Percentiles rank a stretch among this genome's conserved stretches.
Conservation (phyloP, 2,329 filamentous ascomycete species). For the Monilinia aucupariae region DNA sequence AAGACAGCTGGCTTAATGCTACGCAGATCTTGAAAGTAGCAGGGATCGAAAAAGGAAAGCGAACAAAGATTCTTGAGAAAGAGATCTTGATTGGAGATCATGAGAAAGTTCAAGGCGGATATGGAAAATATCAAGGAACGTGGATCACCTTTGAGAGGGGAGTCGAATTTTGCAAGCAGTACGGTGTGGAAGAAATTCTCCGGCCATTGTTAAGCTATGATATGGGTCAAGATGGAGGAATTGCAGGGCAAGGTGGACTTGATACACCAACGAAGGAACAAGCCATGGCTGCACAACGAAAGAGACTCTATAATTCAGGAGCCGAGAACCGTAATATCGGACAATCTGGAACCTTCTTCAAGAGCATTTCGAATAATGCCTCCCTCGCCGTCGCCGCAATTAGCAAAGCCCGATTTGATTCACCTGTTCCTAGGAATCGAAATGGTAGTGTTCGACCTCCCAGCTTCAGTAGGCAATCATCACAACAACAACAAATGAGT, state of each 20-base stretch:
- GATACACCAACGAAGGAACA: constrained; percentile 98
- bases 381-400: constrained; percentile 92
- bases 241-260: constrained; percentile 66
- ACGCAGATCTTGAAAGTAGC: constrained; percentile 98
- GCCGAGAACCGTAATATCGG: constrained; percentile 63
- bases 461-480: constrained; percentile 67
- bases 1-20: constrained; percentile 95
- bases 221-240: constrained; percentile 68
- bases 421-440: constrained; percentile 64
- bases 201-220: constrained; percentile 74
- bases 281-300: constrained; percentile 91
- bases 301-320: constrained; percentile 78
- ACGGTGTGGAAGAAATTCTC: constrained; percentile 70
- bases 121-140: constrained; percentile 97
- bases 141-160: constrained; percentile 96
- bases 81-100: constrained; percentile 95
- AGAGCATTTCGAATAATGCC: constrained; percentile 89
- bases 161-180: constrained; percentile 81
- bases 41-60: constrained; percentile 93
- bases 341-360: constrained; percentile 84
- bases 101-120: constrained; percentile 97
- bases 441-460: constrained; percentile 56
- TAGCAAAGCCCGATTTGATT: constrained; percentile 92
- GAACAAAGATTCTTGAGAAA: constrained; percentile 96
- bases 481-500: constrained; percentile 59